These are phyloP conservation scores for Fusarium verticillioides DNA, from an alignment of 2,329 filamentous ascomycete species.

Conservation along the genomic window DNA sequence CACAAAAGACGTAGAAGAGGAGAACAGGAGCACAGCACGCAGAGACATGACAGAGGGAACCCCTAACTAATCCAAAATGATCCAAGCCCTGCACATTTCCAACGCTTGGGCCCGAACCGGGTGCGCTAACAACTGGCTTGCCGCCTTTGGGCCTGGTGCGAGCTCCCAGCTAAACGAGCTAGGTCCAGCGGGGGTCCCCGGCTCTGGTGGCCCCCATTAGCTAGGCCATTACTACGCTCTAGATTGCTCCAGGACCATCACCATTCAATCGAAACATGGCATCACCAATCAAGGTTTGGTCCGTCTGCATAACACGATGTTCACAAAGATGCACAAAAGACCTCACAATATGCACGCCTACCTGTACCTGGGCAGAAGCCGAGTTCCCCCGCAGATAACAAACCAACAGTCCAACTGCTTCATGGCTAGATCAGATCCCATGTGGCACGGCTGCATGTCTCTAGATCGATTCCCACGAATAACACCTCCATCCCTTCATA, in stretches of 20 bases:
- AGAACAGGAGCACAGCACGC: conserved; percentile 14
- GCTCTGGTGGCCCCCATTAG: background rate
- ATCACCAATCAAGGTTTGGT: conserved; percentile 4
- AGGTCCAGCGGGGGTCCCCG: conserved; percentile 22
- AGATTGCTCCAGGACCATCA: conserved; percentile 30
- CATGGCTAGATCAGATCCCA: background rate
- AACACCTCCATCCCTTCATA: background rate
- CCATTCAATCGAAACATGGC: conserved; percentile 13
- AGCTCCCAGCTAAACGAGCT: conserved; percentile 15
- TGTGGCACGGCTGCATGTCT: conserved; percentile 33
- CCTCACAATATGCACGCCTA: background rate
- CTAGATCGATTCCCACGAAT: conserved; percentile 28
- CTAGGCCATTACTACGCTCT: conserved; percentile 25
- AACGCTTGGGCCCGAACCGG: conserved; percentile 42
- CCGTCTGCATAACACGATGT: background rate
- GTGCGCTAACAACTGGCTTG: conserved; percentile 38
- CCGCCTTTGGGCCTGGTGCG: conserved; percentile 38
- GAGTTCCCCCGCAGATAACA: background rate
- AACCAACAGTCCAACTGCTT: background rate
- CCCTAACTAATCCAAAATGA: conserved; percentile 24
- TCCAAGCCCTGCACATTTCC: conserved; percentile 18
- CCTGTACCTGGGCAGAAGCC: background rate
- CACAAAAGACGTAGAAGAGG: conserved; percentile 7
- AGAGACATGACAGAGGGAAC: background rate
- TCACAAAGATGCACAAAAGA: background rate